Conservation (phyloP, 2,329 filamentous ascomycete genomes). For the Colletotrichum sp. region DNA sequence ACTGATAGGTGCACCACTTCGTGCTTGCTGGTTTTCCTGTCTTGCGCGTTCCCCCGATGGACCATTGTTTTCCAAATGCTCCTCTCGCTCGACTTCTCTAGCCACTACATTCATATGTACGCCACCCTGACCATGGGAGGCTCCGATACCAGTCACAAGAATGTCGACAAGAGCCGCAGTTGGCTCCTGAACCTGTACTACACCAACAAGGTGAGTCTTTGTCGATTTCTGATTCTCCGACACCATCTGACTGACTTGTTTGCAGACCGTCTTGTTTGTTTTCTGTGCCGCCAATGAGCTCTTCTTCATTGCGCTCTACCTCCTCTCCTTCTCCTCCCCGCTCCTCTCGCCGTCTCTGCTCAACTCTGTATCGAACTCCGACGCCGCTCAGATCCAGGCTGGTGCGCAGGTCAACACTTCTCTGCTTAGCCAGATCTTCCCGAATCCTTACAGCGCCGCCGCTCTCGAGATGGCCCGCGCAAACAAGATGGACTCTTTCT, state of each 20-base stretch:
- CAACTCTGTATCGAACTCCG: constrained; percentile 60
- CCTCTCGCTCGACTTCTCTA: constrained; percentile 91
- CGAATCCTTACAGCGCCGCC: constrained; percentile 88
- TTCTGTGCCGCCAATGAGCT: constrained; percentile 91
- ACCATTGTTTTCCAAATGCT: constrained; percentile 92
- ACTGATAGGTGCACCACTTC: constrained; percentile 97
- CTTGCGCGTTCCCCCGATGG: constrained; percentile 93
- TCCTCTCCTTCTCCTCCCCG: constrained; percentile 95
- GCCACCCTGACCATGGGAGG: constrained; percentile 89
- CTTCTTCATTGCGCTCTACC: constrained; percentile 98
- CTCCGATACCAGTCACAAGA: constrained; percentile 85
- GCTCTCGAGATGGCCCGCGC: constrained; percentile 91
- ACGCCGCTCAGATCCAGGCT: constrained; percentile 60
- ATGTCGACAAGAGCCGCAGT: constrained; percentile 85
- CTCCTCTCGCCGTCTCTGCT: constrained; percentile 85
- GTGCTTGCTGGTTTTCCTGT: constrained; percentile 92
- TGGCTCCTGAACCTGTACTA: constrained; percentile 95
- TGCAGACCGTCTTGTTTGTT: constrained; percentile 84
- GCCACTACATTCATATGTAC: constrained; percentile 99
- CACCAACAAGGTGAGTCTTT: constrained; percentile 78
- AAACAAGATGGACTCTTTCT: constrained; percentile 85
- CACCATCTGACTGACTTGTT: background rate
- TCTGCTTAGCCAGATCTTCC: constrained; percentile 76
- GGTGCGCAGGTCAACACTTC: constrained; percentile 75
- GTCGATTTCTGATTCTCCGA: background rate